phyloP scores from a whole-genome alignment of 495 filamentous ascomycete genomes.

The Aspergillus conjunctus region DNA sequence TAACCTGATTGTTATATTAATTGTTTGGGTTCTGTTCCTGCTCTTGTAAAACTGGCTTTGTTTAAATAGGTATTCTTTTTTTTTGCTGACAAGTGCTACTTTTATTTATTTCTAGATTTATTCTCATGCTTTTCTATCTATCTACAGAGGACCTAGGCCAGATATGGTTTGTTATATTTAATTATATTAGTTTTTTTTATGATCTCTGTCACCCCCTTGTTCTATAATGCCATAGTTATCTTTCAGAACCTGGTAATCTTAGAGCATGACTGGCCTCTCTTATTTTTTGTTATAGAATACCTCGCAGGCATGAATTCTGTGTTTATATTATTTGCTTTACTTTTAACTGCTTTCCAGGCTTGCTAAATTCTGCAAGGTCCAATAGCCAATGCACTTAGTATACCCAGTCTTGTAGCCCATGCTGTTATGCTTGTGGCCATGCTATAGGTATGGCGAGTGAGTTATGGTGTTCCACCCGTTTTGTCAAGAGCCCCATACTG shows the following conservation, averaged over 20 bases:
- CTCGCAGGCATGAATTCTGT: conserved; percentile 1
- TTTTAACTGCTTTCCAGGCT: background rate
- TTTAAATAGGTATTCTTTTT: background rate
- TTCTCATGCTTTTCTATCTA: background rate
- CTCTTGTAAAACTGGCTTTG: background rate
- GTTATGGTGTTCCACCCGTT: background rate
- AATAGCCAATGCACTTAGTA: background rate
- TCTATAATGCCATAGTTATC: background rate
- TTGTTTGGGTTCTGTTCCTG: conserved; percentile 7
- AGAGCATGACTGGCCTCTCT: background rate
- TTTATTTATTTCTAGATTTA: background rate
- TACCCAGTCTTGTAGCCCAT: conserved; percentile 5
- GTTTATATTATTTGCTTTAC: background rate
- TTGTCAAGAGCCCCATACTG: background rate
- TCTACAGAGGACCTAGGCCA: background rate
- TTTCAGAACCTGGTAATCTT: background rate
- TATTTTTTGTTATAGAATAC: conserved; percentile 1
- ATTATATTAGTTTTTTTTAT: background rate
- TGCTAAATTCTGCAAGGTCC: conserved; percentile 2
- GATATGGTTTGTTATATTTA: background rate
- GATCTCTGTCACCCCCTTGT: conserved; percentile 4
- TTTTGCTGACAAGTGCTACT: background rate
- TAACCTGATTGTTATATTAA: conserved; percentile 2
- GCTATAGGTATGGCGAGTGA: conserved; percentile 5
- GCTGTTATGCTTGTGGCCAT: background rate